These are phyloP conservation scores for Bruguiera gymnorhiza DNA, from an alignment of 345 rosid species.

Conservation along the genomic window DNA sequence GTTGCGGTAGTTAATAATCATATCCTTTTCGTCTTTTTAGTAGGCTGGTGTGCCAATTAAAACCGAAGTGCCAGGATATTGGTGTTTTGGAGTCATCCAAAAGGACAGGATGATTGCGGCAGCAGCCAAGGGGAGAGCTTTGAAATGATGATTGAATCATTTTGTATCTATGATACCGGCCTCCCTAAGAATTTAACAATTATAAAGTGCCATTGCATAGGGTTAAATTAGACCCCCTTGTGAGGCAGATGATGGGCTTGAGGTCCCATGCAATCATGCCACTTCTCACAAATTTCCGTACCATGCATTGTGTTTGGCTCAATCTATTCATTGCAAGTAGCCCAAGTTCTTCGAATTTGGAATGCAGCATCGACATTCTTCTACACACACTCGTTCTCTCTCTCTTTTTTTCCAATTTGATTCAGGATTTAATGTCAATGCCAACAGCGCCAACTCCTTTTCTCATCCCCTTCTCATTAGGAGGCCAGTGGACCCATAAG, in stretches of 20 bases:
- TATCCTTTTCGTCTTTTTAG: background rate
- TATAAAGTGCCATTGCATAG: no score
- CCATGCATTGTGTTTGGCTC: background rate
- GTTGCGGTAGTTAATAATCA: background rate
- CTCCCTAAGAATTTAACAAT: background rate
- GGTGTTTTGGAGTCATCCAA: background rate
- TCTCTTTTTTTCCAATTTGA: no score
- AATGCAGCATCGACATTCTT: no score
- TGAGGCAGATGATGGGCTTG: background rate
- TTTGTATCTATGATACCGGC: background rate
- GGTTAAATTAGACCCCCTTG: background rate
- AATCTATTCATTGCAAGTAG: no score
- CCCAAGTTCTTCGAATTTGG: no score
- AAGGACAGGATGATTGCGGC: conserved; percentile 16
- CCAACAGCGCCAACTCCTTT: no score
- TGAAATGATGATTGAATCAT: conserved; percentile 20
- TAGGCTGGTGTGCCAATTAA: background rate
- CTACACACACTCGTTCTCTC: no score
- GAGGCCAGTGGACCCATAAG: no score
- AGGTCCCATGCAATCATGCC: conserved; percentile 1
- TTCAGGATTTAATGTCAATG: no score
- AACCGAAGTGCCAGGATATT: background rate
- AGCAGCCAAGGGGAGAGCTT: background rate
- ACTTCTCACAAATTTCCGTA: background rate
- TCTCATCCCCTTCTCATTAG: no score